These are phyloP conservation scores for Xylogone sp. DNA, from an alignment of 2,329 filamentous ascomycete genomes.

Conservation along the genomic window DNA sequence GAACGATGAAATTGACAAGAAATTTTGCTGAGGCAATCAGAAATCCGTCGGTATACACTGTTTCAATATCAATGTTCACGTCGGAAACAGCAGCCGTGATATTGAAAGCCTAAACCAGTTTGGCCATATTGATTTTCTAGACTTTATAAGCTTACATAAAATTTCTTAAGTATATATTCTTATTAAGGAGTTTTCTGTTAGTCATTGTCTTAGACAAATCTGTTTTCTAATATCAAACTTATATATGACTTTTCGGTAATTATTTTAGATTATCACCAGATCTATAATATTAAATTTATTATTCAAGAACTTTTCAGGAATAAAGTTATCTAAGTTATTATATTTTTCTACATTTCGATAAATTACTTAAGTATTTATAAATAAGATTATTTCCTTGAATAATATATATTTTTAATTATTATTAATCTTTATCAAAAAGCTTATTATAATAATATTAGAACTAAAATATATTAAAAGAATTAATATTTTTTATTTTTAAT, in stretches of 20 bases:
- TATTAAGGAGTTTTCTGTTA: constrained; percentile 34
- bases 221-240: constrained; percentile 32
- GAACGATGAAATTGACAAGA: neutral
- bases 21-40: neutral
- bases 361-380: constrained; percentile 31
- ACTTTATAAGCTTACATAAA: neutral
- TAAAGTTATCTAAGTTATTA: constrained; percentile 24
- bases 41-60: neutral
- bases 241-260: neutral
- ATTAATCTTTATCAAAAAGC: constrained; percentile 39
- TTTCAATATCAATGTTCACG: neutral
- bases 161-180: neutral
- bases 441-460: neutral
- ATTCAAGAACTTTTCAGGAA: constrained; percentile 26
- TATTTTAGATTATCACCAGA: neutral
- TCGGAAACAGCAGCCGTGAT: neutral
- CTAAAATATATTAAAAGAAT: neutral
- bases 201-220: constrained; percentile 52
- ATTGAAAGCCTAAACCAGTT: neutral
- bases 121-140: neutral
- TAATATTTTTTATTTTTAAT: constrained; percentile 3
- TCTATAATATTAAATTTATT: neutral
- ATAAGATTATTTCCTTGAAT: constrained; percentile 48
- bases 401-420: constrained; percentile 48
- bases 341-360: neutral